These are phyloP conservation scores for Mycena kentingensis DNA, from an alignment of 768 basidiomycete species.

Conservation along the genomic window DNA sequence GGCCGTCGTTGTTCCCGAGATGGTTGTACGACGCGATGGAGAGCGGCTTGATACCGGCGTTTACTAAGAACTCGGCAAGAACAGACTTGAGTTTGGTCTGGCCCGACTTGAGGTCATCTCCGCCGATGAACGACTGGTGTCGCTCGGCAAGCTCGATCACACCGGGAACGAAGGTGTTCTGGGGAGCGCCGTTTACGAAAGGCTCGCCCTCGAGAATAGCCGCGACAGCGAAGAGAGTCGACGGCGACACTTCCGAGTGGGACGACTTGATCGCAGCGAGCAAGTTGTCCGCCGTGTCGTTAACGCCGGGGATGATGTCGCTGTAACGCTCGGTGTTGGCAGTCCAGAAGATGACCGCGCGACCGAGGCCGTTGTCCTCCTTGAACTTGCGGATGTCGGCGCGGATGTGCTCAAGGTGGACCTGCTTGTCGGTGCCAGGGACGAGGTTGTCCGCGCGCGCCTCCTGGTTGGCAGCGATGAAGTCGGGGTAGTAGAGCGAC, in stretches of 20 bases:
- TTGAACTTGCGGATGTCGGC: slow-evolving; percentile 96
- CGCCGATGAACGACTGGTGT: slow-evolving; percentile 89
- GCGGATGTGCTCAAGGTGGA: slow-evolving; percentile 89
- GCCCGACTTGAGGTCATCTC: slow-evolving; percentile 97
- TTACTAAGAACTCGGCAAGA: slow-evolving; percentile 97
- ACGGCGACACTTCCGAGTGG: slow-evolving; percentile 94
- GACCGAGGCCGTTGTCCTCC: slow-evolving; percentile 75
- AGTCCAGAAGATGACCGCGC: slow-evolving; percentile 95
- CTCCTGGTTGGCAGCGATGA: slow-evolving; percentile 97
- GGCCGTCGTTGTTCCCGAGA: slow-evolving; percentile 96
- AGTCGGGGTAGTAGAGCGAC: slow-evolving; percentile 96
- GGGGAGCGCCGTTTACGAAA: slow-evolving; percentile 96
- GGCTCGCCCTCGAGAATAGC: slow-evolving; percentile 93
- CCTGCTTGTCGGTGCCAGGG: slow-evolving; percentile 83
- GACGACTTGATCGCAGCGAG: slow-evolving; percentile 79
- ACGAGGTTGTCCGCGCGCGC: slow-evolving; percentile 93
- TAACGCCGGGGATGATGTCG: slow-evolving; percentile 90
- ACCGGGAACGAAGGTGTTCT: slow-evolving; percentile 98
- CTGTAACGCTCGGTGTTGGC: slow-evolving; percentile 98
- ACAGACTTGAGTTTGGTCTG: slow-evolving; percentile 98
- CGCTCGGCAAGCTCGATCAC: slow-evolving; percentile 91
- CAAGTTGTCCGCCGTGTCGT: slow-evolving; percentile 90
- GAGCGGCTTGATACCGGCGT: slow-evolving; percentile 96
- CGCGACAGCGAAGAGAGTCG: slow-evolving; percentile 93
- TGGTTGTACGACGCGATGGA: slow-evolving; percentile 99